These are phyloP conservation scores for Coniochaeta sp. DNA, from an alignment of 2,329 filamentous ascomycete species.

Conservation along the genomic window DNA sequence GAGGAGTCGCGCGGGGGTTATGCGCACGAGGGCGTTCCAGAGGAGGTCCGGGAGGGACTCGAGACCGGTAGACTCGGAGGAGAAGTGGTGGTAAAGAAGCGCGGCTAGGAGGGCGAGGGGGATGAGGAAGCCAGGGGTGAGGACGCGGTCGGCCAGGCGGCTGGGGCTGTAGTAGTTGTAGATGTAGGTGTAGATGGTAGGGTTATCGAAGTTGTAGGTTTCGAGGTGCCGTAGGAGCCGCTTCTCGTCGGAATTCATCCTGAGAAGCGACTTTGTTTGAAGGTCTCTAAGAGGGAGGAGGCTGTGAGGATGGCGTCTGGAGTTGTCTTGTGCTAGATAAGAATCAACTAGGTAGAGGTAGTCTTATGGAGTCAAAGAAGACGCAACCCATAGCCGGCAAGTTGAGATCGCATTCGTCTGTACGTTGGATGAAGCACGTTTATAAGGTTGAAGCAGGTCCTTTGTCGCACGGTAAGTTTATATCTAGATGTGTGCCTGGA, in stretches of 20 bases:
- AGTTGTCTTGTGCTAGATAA: neutral
- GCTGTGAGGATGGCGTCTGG: neutral
- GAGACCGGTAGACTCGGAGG: conserved; percentile 18
- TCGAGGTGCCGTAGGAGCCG: conserved; percentile 18
- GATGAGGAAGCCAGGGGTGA: conserved; percentile 26
- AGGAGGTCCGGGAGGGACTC: conserved; percentile 35
- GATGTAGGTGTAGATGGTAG: conserved; percentile 10
- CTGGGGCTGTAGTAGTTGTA: conserved; percentile 8
- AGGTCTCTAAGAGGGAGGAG: neutral
- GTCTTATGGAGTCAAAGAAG: neutral
- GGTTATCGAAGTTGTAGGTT: conserved; percentile 13
- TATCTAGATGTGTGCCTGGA: too few species aligned
- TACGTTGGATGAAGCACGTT: neutral
- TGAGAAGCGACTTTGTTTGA: conserved; percentile 13
- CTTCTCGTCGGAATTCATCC: conserved; percentile 27
- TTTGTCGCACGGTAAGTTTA: too few species aligned
- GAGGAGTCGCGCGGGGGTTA: conserved; percentile 49
- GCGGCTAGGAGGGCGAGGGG: conserved; percentile 24
- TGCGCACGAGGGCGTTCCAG: conserved; percentile 53
- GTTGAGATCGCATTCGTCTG: neutral
- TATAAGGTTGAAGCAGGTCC: too few species aligned
- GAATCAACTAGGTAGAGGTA: neutral
- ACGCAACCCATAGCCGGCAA: conserved; percentile 7
- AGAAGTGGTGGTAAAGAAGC: conserved; percentile 26
- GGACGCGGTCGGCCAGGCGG: conserved; percentile 22